Evolutionary conservation across 805 yeast species (phyloP).

Genomic region (Yamadazyma nakazawae): DNA sequence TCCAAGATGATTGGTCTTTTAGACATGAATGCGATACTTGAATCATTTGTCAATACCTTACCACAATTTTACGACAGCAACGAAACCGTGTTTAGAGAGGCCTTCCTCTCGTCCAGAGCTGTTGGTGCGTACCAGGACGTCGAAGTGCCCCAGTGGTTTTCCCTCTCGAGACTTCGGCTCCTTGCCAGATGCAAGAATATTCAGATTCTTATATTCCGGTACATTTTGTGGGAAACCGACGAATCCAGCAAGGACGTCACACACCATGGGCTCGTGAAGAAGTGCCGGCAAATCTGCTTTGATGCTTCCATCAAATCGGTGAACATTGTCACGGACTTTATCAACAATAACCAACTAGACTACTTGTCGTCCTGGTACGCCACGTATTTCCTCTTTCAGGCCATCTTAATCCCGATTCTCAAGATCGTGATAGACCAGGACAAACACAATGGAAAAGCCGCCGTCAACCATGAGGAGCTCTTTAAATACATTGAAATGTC

Average conservation of each 20-base stretch:
- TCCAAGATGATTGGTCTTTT: constrained; percentile 21
- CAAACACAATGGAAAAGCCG: neutral
- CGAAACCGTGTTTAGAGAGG: constrained; percentile 9
- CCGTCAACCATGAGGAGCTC: constrained; percentile 12
- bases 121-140: constrained; percentile 8
- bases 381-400: constrained; percentile 19
- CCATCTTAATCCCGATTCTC: constrained; percentile 18
- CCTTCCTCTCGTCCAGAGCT: neutral
- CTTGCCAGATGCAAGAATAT: constrained; percentile 17
- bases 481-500: constrained; percentile 15
- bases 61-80: constrained; percentile 17
- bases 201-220: constrained; percentile 18
- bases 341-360: constrained; percentile 15
- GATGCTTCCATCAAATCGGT: constrained; percentile 17
- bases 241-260: constrained; percentile 14
- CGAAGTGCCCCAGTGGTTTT: constrained; percentile 18
- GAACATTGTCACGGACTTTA: constrained; percentile 11
- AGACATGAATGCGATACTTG: constrained; percentile 19
- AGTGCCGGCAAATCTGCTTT: constrained; percentile 16
- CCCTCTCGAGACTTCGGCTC: constrained; percentile 17
- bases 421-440: constrained; percentile 16
- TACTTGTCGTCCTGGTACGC: constrained; percentile 18
- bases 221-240: constrained; percentile 19
- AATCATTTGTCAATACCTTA: constrained; percentile 12
- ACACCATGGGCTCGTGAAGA: constrained; percentile 15